These are phyloP conservation scores for Pulveroboletus ravenelii DNA, from an alignment of 768 basidiomycete genomes.

Conservation along the genomic window DNA sequence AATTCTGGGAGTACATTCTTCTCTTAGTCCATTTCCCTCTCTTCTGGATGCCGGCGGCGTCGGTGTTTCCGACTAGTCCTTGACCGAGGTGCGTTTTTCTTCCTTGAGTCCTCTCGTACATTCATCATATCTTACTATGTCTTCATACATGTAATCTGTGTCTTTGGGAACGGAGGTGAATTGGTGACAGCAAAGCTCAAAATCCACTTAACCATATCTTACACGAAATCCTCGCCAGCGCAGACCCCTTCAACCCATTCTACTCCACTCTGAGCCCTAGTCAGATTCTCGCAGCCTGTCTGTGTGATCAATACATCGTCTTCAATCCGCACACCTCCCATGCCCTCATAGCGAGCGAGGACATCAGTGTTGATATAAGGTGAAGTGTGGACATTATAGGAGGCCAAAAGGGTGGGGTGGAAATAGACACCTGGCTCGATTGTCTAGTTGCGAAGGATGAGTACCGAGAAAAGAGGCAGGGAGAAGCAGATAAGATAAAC, in stretches of 20 bases:
- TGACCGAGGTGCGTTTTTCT: no score
- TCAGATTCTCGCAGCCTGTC: slow-evolving; percentile 77
- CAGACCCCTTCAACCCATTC: slow-evolving; percentile 81
- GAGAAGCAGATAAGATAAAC: slow-evolving; percentile 27
- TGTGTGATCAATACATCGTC: slow-evolving; percentile 81
- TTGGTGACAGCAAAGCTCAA: neutral
- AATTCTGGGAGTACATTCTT: no score
- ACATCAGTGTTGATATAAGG: slow-evolving; percentile 35
- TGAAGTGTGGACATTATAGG: slow-evolving; percentile 55
- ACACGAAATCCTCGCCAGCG: slow-evolving; percentile 46
- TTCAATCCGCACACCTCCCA: slow-evolving; percentile 93
- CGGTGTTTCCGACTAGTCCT: no score
- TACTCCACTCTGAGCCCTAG: slow-evolving; percentile 77
- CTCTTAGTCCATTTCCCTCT: no score
- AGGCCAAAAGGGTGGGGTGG: slow-evolving; percentile 68
- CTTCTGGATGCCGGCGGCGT: no score
- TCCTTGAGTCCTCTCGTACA: neutral
- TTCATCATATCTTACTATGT: neutral
- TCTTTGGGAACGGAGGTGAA: neutral
- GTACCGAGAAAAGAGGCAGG: neutral
- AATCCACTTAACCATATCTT: slow-evolving; percentile 7
- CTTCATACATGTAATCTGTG: neutral
- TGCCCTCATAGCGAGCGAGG: slow-evolving; percentile 53
- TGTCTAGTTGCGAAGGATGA: slow-evolving; percentile 44
- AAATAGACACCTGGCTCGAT: slow-evolving; percentile 92